Evolutionary conservation across 164 flowering plant species (phyloP), one percentile per base, ranked within the genome.

Genomic region (Echeveria elegans): DNA sequence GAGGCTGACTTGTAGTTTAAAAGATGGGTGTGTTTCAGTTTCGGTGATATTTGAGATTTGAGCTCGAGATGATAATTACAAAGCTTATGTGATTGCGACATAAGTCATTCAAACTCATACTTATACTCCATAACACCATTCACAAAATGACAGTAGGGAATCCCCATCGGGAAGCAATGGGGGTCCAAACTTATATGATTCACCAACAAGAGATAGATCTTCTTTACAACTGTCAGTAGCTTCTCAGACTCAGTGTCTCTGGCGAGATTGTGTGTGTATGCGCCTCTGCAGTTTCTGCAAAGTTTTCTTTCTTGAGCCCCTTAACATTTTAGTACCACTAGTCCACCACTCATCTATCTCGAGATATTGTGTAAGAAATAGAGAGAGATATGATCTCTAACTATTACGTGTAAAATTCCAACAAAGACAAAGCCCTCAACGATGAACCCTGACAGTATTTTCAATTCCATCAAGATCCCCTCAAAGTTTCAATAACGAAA

Each of bases 101-200:
- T n/a, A n/a, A n/a, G n/a, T n/a, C n/a, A n/a, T n/a, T n/a, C n/a
- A n/a, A n/a, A n/a, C n/a, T n/a, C n/a, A n/a, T 53, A 26, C n/a
- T n/a, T n/a, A n/a, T n/a, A n/a, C n/a, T n/a, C n/a, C n/a, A n/a
- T 53, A 53, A 53, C 26, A 53, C 60, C 60, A 53, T 26, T 53
- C 60, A 53, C 61, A 28, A 56, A 28, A 28, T 56, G 61, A 56
- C 34, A 56, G 32, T 7, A 24, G 60, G 60, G 53, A 47, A 18
- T 47, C 53, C 53, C 53, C 53, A 47, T 47, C 18, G 53, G 53
- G 60, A 53, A 53, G 60, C 60, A 53, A 53, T 53, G 60, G 60
- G n/a, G 60, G 60, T 53, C 60, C 60, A 53, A 53, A 53, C 29
- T 53, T 53, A 53, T 53, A n/a, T n/a, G n/a, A n/a, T n/a, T n/a